Evolutionary conservation across 352 stramenopile species (phyloP).

Genomic region (Plasmopara muralis): DNA sequence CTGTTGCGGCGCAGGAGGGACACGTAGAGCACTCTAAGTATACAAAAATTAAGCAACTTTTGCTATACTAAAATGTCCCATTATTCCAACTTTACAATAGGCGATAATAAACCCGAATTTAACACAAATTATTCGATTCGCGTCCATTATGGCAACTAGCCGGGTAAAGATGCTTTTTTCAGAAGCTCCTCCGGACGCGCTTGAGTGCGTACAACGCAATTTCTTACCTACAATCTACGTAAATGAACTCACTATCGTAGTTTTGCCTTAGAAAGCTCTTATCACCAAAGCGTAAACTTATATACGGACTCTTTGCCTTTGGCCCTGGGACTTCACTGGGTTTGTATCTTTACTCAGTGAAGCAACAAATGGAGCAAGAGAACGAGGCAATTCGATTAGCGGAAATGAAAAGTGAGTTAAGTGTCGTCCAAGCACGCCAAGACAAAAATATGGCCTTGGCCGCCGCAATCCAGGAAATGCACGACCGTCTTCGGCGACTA

Average conservation of each 20-base stretch:
- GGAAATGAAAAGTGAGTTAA: constrained; percentile 37
- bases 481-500: constrained; percentile 43
- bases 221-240: not conserved
- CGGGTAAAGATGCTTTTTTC: constrained; percentile 74
- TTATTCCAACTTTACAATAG: too few species aligned
- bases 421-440: constrained; percentile 29
- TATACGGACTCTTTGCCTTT: constrained; percentile 69
- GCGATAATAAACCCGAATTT: too few species aligned
- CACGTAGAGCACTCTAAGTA: not conserved
- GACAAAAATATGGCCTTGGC: constrained; percentile 49
- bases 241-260: not conserved
- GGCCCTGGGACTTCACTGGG: constrained; percentile 54
- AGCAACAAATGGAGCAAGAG: constrained; percentile 58
- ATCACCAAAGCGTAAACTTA: constrained; percentile 50
- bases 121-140: too few species aligned
- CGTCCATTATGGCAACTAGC: constrained; percentile 11
- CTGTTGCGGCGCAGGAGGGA: not conserved
- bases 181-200: constrained; percentile 50
- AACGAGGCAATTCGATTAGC: constrained; percentile 49
- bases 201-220: constrained; percentile 40
- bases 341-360: constrained; percentile 66
- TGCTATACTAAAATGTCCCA: too few species aligned
- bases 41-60: too few species aligned
- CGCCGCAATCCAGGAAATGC: constrained; percentile 52
- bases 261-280: constrained; percentile 40